Evolutionary conservation across 2,329 filamentous ascomycete genomes (phyloP).

Genomic region (Dactylellina sp.): DNA sequence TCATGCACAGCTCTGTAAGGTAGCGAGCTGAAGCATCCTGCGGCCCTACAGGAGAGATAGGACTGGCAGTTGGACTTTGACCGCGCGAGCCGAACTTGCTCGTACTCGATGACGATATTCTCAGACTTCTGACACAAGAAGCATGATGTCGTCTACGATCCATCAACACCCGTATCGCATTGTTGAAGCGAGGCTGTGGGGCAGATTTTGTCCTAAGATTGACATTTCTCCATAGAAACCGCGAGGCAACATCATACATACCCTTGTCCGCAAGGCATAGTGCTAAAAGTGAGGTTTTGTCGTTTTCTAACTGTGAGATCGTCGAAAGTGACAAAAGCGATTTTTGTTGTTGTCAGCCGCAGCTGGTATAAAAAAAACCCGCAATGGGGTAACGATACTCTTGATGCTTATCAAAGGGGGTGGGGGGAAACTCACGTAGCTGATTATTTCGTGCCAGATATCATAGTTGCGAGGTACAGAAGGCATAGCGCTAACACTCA

Average conservation of each 20-base stretch:
- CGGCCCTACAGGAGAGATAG: constrained; percentile 45
- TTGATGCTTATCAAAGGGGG: constrained; percentile 10
- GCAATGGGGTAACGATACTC: constrained; percentile 16
- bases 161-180: constrained; percentile 51
- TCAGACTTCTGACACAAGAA: constrained; percentile 48
- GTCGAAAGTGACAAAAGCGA: constrained; percentile 21
- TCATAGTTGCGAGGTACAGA: constrained; percentile 53
- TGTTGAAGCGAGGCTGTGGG: constrained; percentile 49
- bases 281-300: constrained; percentile 54
- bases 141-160: constrained; percentile 53
- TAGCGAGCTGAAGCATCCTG: constrained; percentile 49
- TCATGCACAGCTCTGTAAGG: constrained; percentile 49
- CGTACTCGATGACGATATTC: constrained; percentile 52
- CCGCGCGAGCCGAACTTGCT: constrained; percentile 53
- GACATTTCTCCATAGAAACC: constrained; percentile 53
- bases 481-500: constrained; percentile 44
- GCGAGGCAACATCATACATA: constrained; percentile 54
- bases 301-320: constrained; percentile 54
- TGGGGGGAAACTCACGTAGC: constrained; percentile 35
- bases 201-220: constrained; percentile 53
- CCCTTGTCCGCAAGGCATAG: constrained; percentile 53
- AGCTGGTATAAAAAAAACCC: constrained; percentile 42
- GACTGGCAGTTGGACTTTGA: constrained; percentile 45
- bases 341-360: constrained; percentile 56
- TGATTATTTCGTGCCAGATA: constrained; percentile 54